These are phyloP conservation scores for Irineochytrium annulatum DNA, from an alignment of 192 early-diverging fungal species.

Conservation along the genomic window DNA sequence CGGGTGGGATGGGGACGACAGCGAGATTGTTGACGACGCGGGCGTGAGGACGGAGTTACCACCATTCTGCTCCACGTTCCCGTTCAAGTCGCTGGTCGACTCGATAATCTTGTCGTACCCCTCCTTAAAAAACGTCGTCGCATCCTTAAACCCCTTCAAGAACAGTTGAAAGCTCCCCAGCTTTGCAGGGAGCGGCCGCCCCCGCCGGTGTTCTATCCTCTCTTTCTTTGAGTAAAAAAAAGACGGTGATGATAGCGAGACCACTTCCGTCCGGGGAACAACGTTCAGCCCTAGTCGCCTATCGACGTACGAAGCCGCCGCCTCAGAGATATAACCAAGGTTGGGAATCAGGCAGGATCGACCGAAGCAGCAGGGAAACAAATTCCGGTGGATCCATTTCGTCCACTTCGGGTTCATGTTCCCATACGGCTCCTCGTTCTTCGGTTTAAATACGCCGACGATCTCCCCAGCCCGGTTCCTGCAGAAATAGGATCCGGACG, in stretches of 20 bases:
- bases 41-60: background rate
- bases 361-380: conserved; percentile 88
- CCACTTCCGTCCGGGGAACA: conserved; percentile 79
- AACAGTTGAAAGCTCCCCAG: conserved; percentile 85
- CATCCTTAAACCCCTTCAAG: conserved; percentile 75
- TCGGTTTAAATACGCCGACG: conserved; percentile 87
- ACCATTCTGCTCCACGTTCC: too few relatives aligned
- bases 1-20: conserved; percentile 26
- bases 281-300: conserved; percentile 68
- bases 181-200: conserved; percentile 64
- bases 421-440: conserved; percentile 63
- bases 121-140: conserved; percentile 73
- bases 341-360: conserved; percentile 84
- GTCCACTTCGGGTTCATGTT: conserved; percentile 85
- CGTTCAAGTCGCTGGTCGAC: conserved; percentile 5
- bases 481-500: conserved; percentile 87
- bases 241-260: conserved; percentile 62
- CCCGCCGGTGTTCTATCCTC: conserved; percentile 36
- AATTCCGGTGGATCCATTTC: conserved; percentile 85
- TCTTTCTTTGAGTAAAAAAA: conserved; percentile 74
- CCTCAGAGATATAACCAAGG: conserved; percentile 83
- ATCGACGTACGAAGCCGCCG: conserved; percentile 81
- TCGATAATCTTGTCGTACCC: conserved; percentile 41
- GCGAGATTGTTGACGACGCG: background rate
- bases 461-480: conserved; percentile 66